Percentiles rank a stretch among this genome's conserved stretches.
Evolutionary conservation across 345 rosid genomes (phyloP).

Genomic region (Ceriops decandra): DNA sequence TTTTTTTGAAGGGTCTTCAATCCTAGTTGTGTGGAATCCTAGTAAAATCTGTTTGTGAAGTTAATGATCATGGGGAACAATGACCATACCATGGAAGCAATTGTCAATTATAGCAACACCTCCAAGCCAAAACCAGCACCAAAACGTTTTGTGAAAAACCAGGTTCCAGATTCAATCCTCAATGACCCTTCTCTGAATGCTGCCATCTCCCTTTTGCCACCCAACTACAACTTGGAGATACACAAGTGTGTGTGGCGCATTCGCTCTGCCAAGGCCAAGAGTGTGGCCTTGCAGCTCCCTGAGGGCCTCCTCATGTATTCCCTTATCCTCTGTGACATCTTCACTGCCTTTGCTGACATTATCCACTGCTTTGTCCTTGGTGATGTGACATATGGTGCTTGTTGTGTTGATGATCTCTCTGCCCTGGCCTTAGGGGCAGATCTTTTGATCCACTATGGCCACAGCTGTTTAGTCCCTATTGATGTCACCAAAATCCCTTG

Average conservation of each 20-base stretch:
- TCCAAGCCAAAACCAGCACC: constrained; percentile 46
- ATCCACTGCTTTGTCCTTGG: constrained; percentile 76
- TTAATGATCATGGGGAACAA: neutral
- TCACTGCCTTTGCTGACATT: constrained; percentile 62
- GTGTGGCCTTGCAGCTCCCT: constrained; percentile 82
- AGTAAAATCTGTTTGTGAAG: too few species aligned
- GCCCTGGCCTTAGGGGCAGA: constrained; percentile 75
- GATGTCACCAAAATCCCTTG: constrained; percentile 74
- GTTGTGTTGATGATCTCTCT: constrained; percentile 85
- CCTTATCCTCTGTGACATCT: constrained; percentile 77
- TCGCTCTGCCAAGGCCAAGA: constrained; percentile 51
- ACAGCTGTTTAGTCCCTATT: constrained; percentile 85
- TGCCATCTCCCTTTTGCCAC: constrained; percentile 68
- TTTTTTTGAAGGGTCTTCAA: too few species aligned
- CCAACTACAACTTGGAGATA: constrained; percentile 78
- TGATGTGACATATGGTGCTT: constrained; percentile 89
- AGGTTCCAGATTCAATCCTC: constrained; percentile 84
- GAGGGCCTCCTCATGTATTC: constrained; percentile 94
- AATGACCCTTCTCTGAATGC: constrained; percentile 68
- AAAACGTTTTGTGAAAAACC: constrained; percentile 78
- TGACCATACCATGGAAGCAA: neutral
- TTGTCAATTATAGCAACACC: neutral
- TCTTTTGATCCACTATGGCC: constrained; percentile 85
- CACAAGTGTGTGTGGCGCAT: constrained; percentile 86
- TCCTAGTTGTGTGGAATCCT: too few species aligned